Base-by-base conservation (phyloP, 139 green algal genomes). In the Chlamydomonas sp. region DNA sequence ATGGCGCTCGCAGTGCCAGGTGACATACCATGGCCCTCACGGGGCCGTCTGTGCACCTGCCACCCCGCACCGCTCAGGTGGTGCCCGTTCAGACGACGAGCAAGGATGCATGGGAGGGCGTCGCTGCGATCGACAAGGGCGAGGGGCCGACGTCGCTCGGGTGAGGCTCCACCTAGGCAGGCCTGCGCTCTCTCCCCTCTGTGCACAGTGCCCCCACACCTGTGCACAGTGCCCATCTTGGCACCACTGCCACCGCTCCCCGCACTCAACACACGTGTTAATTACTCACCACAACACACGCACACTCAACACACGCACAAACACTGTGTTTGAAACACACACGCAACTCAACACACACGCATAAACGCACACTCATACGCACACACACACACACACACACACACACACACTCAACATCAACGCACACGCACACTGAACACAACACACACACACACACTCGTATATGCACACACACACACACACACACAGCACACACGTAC, bases 41-140 rank as follows among this genome's bases (percentile, higher is more conserved):
- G 31, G 50, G 8, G 16, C 13, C 31, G 50, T n/a, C 29, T 61
- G 50, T n/a, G 29, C 5, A n/a, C 50, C 22, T 22, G 50, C 50
- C 16, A 22, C 10, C 50, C 31, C 13, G 5, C 2, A n/a, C n/a
- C 34, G 6, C 34, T 33, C 73, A 85, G 79, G 78, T 85, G 37
- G 76, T 85, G 31, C 61, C 39, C 1, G 65, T 85, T 39, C 76
- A 82, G 71, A 76, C 73, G 2, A 63, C 61, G 0, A 70, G 73
- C 0, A 65, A 80, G 3, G 82, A 87, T n/a, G 79, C 82, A 1
- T 90, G 82, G 76, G 74, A 66, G 4, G 85, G 83, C 3, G 78
- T 90, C 16, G 83, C 85, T 34, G 63, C 65, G 16, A 73, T 90
- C 4, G 84, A 90, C 74, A 69, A 69, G 13, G 84, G 84, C 30